Base-by-base conservation (phyloP, 345 rosid species). In the Alliaria petiolata region DNA sequence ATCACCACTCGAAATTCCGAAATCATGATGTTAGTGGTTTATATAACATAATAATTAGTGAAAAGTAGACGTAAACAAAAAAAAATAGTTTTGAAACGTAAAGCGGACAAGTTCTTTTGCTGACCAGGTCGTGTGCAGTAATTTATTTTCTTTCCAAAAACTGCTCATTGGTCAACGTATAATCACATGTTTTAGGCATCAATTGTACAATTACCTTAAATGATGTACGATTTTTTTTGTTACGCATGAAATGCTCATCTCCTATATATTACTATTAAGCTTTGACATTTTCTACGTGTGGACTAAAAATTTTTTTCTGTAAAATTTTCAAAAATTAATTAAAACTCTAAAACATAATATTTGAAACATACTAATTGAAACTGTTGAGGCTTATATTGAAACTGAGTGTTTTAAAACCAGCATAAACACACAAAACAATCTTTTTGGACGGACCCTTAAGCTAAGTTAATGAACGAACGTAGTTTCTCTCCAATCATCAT, bases 101-200 rank as follows among this genome's bases (percentile, higher is more conserved):
- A 53, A 34, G 16, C 4, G 19, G 28, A 47, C 26, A 69, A 59
- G 31, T 70, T 47, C 14, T 36, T 49, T 14, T 25, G 40, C 58
- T 46, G 74, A 58, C 58, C 19, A 47, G 49, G 19, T 34, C 44
- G 42, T 54, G 15, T 43, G 65, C 11, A 57, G 55, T 69, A n/a
- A 31, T 30, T 56, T 69, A 14, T 56, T 45, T n/a, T 34, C 2
- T 33, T 46, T 58, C 17, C 28, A 33, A 68, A 20, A 35, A 4
- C 30, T 60, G 15, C 6, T 26, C 50, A 59, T 0, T 33, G 20
- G 59, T 47, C 67, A 59, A 70, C 16, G 16, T 53, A 13, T 31
- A 43, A 44, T 56, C 17, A 47, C 45, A 25, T 45, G 19, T 34
- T 35, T 46, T 35, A 35, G 45, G 49, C 38, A 35, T 57, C 28